Evolutionary conservation across 139 green algal species (phyloP).

Genomic region (Coccomyxa sp.): DNA sequence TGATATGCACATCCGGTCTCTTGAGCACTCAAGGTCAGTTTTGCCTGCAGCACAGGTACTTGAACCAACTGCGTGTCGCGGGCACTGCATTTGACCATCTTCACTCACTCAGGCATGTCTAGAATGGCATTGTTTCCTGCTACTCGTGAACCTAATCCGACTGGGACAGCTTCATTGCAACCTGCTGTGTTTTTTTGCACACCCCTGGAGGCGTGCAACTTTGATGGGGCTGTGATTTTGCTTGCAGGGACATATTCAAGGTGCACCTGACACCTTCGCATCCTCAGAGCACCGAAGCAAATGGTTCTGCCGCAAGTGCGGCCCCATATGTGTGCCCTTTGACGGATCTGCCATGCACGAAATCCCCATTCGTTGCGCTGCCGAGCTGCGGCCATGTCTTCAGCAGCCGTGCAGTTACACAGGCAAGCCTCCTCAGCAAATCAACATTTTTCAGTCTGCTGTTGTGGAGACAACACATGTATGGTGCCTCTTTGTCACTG

Average conservation of each 20-base stretch:
- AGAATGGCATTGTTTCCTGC: neutral
- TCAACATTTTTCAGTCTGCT: neutral
- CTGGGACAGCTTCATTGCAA: neutral
- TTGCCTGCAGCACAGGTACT: neutral
- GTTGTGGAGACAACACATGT: too few species aligned
- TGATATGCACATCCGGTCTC: neutral
- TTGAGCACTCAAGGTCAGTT: neutral
- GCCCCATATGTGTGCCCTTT: neutral
- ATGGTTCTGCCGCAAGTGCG: neutral
- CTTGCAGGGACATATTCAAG: conserved; percentile 6
- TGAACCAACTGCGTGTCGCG: neutral
- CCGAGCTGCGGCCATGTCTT: conserved; percentile 26
- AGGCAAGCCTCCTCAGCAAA: neutral
- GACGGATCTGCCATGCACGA: conserved; percentile 13
- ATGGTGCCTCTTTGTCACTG: too few species aligned
- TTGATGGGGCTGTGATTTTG: neutral
- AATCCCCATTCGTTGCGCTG: conserved; percentile 22
- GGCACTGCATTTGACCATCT: neutral
- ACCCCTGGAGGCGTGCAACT: neutral
- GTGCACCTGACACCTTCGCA: conserved; percentile 1
- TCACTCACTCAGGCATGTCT: neutral
- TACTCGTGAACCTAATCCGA: neutral
- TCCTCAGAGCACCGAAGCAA: conserved; percentile 12
- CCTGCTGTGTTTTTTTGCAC: neutral
- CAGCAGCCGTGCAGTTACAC: conserved; percentile 15